Percentiles rank a stretch among this genome's conserved stretches.
phyloP scores from a whole-genome alignment of 148 eudicot species.

The Rhododendron simsii region DNA sequence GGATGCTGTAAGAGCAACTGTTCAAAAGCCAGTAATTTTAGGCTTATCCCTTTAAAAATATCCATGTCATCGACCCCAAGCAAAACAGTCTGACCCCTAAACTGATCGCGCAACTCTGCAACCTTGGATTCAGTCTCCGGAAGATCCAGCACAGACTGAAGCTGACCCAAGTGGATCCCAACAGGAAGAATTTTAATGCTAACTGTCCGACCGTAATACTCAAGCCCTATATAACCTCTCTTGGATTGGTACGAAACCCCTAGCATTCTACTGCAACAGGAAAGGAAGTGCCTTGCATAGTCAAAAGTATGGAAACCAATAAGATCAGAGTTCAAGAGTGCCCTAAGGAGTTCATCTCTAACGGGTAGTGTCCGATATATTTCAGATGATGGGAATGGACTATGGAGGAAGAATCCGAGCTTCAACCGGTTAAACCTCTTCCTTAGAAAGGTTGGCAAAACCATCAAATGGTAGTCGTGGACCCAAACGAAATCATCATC shows the following conservation, averaged over 20 bases:
- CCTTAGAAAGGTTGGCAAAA: slow-evolving; percentile 69
- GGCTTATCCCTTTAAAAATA: slow-evolving; percentile 79
- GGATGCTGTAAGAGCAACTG: slow-evolving; percentile 72
- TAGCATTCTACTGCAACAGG: slow-evolving; percentile 84
- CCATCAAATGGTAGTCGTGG: slow-evolving; percentile 85
- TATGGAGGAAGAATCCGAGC: slow-evolving; percentile 83
- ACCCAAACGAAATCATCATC: slow-evolving; percentile 88
- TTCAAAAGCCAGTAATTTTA: slow-evolving; percentile 82
- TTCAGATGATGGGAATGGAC: slow-evolving; percentile 85
- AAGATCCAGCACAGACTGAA: slow-evolving; percentile 63
- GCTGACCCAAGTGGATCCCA: slow-evolving; percentile 83
- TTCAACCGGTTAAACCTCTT: slow-evolving; percentile 67
- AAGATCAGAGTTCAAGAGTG: slow-evolving; percentile 72
- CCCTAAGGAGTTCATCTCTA: slow-evolving; percentile 67
- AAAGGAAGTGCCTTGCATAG: slow-evolving; percentile 82
- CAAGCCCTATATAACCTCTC: slow-evolving; percentile 76
- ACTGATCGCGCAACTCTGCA: slow-evolving; percentile 48
- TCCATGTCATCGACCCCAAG: slow-evolving; percentile 96
- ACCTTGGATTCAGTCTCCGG: slow-evolving; percentile 58
- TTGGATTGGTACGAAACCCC: slow-evolving; percentile 79
- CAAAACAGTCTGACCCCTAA: slow-evolving; percentile 58
- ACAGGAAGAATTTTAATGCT: slow-evolving; percentile 87
- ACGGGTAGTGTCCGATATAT: slow-evolving; percentile 73
- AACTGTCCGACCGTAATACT: slow-evolving; percentile 80
- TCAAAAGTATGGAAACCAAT: slow-evolving; percentile 83